Evolutionary conservation across 306 rosid species (phyloP).

Genomic region (Begonia masoniana): DNA sequence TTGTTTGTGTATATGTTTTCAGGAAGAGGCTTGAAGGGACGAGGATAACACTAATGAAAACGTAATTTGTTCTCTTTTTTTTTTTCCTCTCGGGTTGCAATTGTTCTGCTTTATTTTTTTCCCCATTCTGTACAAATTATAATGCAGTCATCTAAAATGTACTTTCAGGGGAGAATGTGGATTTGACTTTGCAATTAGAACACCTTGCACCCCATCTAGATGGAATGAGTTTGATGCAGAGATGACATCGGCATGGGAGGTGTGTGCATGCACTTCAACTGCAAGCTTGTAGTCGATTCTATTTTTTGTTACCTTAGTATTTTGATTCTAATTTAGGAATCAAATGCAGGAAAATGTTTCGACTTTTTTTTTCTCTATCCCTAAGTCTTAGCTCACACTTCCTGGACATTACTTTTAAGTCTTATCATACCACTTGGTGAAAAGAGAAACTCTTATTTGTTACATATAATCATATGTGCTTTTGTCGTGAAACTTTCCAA

Average conservation of each 20-base stretch:
- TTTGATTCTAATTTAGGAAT: no score
- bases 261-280: conserved; percentile 17
- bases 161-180: conserved; percentile 53
- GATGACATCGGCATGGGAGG: conserved; percentile 91
- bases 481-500: no score
- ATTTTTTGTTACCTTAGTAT: no score
- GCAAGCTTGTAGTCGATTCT: no score
- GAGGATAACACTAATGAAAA: conserved; percentile 64
- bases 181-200: conserved; percentile 86
- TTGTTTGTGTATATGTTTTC: conserved; percentile 20
- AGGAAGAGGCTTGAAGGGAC: conserved; percentile 98
- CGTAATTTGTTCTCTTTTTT: conserved; percentile 28
- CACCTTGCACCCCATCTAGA: conserved; percentile 79
- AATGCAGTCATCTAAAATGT: conserved; percentile 1
- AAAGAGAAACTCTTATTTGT: no score
- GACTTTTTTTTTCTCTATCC: no score
- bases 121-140: conserved; percentile 3
- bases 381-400: no score
- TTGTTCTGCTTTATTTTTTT: not conserved
- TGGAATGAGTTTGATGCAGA: conserved; percentile 92
- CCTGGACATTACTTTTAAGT: no score
- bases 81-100: conserved; percentile 15
- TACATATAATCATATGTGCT: no score
- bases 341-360: no score
- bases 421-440: no score